Evolutionary conservation across 192 early-diverging fungal genomes (phyloP), one percentile per base, ranked within the genome.

Genomic region (Coemansia sp.): DNA sequence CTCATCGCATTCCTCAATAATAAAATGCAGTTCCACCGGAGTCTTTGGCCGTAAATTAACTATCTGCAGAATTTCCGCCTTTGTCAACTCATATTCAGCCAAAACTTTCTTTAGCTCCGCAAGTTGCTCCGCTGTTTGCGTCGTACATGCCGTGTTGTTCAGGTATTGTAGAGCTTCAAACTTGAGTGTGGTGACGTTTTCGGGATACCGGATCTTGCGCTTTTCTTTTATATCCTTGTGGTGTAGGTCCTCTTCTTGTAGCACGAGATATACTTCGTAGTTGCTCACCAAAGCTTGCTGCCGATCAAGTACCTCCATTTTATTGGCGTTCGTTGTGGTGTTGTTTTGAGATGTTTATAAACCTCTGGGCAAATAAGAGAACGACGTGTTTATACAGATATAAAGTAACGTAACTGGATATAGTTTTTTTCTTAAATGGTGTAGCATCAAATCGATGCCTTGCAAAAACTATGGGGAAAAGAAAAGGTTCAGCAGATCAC

Each of bases 61-160:
- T 28, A 94, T 88, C 78, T 92, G 91, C 51, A 94, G 75, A 1
- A 87, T 82, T 64, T 94, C 93, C 3, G 84, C 91, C 70, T 89
- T 90, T 55, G 90, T 93, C 57, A 94, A 66, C 37, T 87, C 72
- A 45, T 74, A 88, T 3, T 39, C 41, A 34, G 51, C 55, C 35
- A 94, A 66, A 3, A 64, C 72, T 22, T 66, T 58, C 61, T 90
- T 85, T 48, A 89, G 68, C 3, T 35, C 39, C 12, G 65, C 33
- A 17, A 94, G 73, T 61, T 88, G 86, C 1, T 79, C 79, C 12
- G 70, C 68, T 18, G 82, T 79, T 73, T 92, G 91, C 41, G 83
- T 86, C 35, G 86, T 59, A 56, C 86, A 86, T 5, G 92, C 84
- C 33, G 87, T 86, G 12, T 70, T 63, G 12, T 80, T 73, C n/a